Evolutionary conservation across 1,139 yeast species (phyloP).

Genomic region (Kurtzmaniella quercitrusa): DNA sequence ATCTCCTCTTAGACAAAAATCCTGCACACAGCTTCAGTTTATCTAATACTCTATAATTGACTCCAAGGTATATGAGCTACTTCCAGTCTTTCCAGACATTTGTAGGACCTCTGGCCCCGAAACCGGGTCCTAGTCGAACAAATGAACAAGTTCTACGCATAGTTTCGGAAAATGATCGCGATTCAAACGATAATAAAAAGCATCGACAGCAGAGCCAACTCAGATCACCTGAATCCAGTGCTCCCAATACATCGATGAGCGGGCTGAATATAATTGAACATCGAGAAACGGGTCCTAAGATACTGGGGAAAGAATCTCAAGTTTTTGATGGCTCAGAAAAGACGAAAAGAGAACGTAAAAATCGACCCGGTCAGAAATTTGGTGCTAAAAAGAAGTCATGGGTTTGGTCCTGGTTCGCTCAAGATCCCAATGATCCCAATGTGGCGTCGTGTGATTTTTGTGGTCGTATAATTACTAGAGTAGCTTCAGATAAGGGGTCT

Average conservation of each 20-base stretch:
- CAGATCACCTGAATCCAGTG: conserved; percentile 19
- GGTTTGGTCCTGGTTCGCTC: conserved; percentile 63
- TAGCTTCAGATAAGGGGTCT: conserved; percentile 53
- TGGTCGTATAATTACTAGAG: conserved; percentile 44
- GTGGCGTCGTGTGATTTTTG: conserved; percentile 54
- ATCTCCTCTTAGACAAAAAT: neutral
- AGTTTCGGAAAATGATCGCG: neutral
- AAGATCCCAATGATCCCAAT: conserved; percentile 45
- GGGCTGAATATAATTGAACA: neutral
- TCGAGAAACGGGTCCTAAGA: neutral
- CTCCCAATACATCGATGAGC: neutral
- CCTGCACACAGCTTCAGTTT: neutral
- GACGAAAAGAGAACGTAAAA: conserved; percentile 25
- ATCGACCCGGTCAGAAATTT: conserved; percentile 49
- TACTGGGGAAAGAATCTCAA: neutral
- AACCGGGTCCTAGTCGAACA: neutral
- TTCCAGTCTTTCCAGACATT: neutral
- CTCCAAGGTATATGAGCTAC: neutral
- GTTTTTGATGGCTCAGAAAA: conserved; percentile 1
- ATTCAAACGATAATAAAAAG: neutral
- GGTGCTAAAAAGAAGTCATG: conserved; percentile 59
- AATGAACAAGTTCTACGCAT: neutral
- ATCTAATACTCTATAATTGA: neutral
- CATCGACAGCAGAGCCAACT: conserved; percentile 12
- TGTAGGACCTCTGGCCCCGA: neutral